A percentile compares a stretch with the other conserved stretches of the same genome.
These are phyloP conservation scores for Grosmannia serpens DNA, from an alignment of 2,329 filamentous ascomycete genomes.

Conservation along the genomic window DNA sequence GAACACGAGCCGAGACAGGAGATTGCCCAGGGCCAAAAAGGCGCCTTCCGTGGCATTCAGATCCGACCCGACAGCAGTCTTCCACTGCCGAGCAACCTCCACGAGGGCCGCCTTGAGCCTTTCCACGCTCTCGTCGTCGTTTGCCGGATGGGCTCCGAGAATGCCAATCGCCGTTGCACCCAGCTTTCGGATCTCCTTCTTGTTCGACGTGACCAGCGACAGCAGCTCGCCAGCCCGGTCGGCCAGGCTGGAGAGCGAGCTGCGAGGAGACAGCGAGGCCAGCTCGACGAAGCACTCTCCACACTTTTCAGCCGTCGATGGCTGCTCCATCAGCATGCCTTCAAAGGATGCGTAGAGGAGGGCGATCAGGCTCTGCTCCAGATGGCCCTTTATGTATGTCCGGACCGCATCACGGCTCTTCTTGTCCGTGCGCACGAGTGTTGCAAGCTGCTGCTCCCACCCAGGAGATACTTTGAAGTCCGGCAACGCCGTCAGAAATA, in stretches of 20 bases:
- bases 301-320: conserved; percentile 32
- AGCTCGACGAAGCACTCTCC: conserved; percentile 42
- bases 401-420: conserved; percentile 49
- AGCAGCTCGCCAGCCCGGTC: conserved; percentile 40
- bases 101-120: conserved; percentile 34
- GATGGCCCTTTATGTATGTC: conserved; percentile 32
- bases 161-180: conserved; percentile 67
- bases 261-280: conserved; percentile 24
- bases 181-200: conserved; percentile 52
- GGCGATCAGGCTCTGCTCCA: conserved; percentile 20
- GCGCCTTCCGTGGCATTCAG: conserved; percentile 35
- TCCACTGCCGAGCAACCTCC: conserved; percentile 36
- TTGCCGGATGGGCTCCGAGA: conserved; percentile 53
- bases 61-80: conserved; percentile 30
- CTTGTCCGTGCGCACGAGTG: conserved; percentile 58
- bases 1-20: conserved; percentile 32
- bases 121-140: conserved; percentile 27
- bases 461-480: conserved; percentile 56
- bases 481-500: conserved; percentile 37
- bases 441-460: conserved; percentile 74
- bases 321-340: conserved; percentile 37
- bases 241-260: conserved; percentile 36
- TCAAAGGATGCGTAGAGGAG: conserved; percentile 46
- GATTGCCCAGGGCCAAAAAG: conserved; percentile 31
- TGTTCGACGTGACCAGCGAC: conserved; percentile 57